Evolutionary conservation across 345 rosid genomes (phyloP).

Genomic region (Acer campestre): DNA sequence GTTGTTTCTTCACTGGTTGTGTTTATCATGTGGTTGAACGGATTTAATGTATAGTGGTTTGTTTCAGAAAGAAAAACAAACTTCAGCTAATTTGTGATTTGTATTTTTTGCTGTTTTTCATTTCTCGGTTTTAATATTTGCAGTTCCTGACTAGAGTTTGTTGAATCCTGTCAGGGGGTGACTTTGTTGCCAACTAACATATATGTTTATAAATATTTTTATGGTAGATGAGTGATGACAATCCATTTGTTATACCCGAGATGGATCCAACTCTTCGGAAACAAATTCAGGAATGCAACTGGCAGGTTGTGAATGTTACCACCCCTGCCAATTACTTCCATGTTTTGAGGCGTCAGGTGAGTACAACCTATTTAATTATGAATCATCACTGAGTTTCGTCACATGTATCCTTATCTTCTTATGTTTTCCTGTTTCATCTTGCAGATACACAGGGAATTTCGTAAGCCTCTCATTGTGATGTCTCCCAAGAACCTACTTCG

Average conservation of each 20-base stretch:
- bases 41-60: not conserved
- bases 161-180: not conserved
- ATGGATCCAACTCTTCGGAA: conserved; percentile 77
- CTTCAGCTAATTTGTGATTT: not conserved
- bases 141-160: not conserved
- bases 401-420: not conserved
- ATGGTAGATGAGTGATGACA: conserved; percentile 83
- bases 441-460: conserved; percentile 88
- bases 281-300: conserved; percentile 85
- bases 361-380: conserved; percentile 20
- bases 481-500: conserved; percentile 92
- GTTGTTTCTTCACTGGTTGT: not conserved
- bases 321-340: conserved; percentile 92
- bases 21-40: not conserved
- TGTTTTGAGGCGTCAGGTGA: conserved; percentile 79
- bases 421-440: conserved; percentile 11
- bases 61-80: not conserved
- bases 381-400: not conserved
- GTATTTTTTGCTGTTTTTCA: not conserved
- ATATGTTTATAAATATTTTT: conserved; percentile 8
- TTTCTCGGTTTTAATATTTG: not conserved
- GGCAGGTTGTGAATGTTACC: conserved; percentile 89
- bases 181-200: not conserved
- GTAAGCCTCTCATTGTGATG: conserved; percentile 88
- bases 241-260: conserved; percentile 76